Evolutionary conservation across 2,329 filamentous ascomycete species (phyloP).

Genomic region (Zymoseptoria passerinii): DNA sequence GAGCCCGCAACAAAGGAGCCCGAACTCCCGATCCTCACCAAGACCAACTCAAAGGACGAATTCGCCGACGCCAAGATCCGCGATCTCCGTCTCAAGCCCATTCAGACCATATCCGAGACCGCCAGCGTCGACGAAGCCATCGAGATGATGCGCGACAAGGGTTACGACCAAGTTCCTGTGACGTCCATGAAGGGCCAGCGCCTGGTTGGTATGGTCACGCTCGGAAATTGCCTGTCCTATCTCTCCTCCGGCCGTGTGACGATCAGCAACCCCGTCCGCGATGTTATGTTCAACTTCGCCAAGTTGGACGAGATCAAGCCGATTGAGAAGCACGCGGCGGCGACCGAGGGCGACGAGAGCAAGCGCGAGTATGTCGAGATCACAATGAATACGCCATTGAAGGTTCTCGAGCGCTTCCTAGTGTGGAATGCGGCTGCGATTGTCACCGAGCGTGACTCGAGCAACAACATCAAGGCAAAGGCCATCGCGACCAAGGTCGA

Average conservation of each 20-base stretch:
- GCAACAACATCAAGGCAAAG: conserved; percentile 59
- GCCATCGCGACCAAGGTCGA: conserved; percentile 97
- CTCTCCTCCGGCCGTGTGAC: conserved; percentile 76
- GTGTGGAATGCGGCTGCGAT: conserved; percentile 97
- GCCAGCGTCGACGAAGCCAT: conserved; percentile 78
- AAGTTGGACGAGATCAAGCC: conserved; percentile 82
- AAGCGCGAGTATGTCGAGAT: conserved; percentile 80
- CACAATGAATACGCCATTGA: conserved; percentile 78
- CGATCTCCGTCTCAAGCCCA: conserved; percentile 80
- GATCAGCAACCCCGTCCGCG: conserved; percentile 62
- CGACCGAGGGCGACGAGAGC: conserved; percentile 34
- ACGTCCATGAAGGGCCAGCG: conserved; percentile 57
- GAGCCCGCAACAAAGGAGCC: conserved; percentile 21
- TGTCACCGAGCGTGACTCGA: conserved; percentile 66
- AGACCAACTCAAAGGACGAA: conserved; percentile 47
- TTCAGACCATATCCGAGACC: conserved; percentile 69
- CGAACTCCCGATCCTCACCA: conserved; percentile 31
- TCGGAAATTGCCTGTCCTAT: conserved; percentile 88
- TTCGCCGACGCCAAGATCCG: conserved; percentile 73
- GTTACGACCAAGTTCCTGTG: conserved; percentile 95
- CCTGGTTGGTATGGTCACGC: conserved; percentile 85
- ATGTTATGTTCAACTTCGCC: conserved; percentile 96
- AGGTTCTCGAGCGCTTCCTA: conserved; percentile 81
- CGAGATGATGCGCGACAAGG: conserved; percentile 96
- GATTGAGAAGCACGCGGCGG: conserved; percentile 61